Conservation (phyloP, 2,329 filamentous ascomycete species). For the Aspergillus sp. region DNA sequence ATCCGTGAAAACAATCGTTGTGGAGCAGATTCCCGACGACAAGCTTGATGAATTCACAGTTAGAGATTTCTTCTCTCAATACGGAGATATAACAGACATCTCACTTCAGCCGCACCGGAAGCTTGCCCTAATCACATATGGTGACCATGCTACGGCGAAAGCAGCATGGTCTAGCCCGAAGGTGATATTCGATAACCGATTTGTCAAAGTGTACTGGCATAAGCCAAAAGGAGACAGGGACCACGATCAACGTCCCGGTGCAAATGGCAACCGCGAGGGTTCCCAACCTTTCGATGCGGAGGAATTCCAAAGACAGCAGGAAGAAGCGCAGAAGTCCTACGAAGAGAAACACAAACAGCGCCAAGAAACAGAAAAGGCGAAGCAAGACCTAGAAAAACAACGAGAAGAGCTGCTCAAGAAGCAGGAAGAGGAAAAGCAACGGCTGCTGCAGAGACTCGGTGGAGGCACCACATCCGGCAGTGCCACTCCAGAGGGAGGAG, state of each 20-base stretch:
- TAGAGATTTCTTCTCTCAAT: constrained; percentile 59
- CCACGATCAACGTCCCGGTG: constrained; percentile 21
- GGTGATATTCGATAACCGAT: constrained; percentile 63
- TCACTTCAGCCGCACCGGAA: constrained; percentile 54
- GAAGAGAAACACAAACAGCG: constrained; percentile 55
- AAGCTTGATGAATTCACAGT: constrained; percentile 55
- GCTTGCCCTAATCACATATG: constrained; percentile 57
- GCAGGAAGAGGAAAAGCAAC: constrained; percentile 56
- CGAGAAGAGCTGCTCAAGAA: constrained; percentile 51
- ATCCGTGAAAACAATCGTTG: constrained; percentile 57
- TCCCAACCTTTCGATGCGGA: constrained; percentile 53
- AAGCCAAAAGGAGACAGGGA: constrained; percentile 44
- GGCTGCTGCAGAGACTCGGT: constrained; percentile 50
- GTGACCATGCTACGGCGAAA: constrained; percentile 51
- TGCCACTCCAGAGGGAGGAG: constrained; percentile 24
- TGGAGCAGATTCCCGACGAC: constrained; percentile 62
- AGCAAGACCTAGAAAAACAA: constrained; percentile 55
- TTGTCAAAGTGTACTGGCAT: constrained; percentile 65
- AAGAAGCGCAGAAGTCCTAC: constrained; percentile 56
- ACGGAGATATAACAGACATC: constrained; percentile 57
- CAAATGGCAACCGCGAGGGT: constrained; percentile 28
- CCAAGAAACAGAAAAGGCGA: constrained; percentile 53
- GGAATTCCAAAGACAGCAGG: constrained; percentile 55
- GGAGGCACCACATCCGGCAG: constrained; percentile 34
- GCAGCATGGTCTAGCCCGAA: constrained; percentile 61